Conservation (phyloP, 1,284 basidiomycete genomes). For the Anthracocystis walkeri region DNA sequence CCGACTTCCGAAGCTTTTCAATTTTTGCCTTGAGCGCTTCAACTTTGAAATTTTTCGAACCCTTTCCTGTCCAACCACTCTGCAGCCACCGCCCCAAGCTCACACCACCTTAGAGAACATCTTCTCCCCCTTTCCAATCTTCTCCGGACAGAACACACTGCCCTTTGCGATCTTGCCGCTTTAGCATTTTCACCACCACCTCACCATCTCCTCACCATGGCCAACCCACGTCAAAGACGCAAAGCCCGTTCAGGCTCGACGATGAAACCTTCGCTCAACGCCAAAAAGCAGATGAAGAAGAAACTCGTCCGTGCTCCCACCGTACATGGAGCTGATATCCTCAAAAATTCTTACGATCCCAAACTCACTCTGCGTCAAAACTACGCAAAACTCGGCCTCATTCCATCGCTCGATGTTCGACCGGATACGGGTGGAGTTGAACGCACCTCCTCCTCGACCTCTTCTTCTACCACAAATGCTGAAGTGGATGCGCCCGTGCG, state of each 20-base stretch:
- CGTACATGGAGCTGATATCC: slow-evolving; percentile 82
- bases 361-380: slow-evolving; percentile 92
- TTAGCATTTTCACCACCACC: not conserved
- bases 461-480: not conserved
- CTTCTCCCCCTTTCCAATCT: too few relatives aligned
- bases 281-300: slow-evolving; percentile 80
- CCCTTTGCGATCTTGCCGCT: too few relatives aligned
- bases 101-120: too few relatives aligned
- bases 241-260: slow-evolving; percentile 78
- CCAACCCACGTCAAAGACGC: slow-evolving; percentile 88
- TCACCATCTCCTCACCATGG: slow-evolving; percentile 74
- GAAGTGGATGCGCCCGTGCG: slow-evolving; percentile 53
- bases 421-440: slow-evolving; percentile 52
- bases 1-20: too few relatives aligned
- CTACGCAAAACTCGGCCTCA: slow-evolving; percentile 82
- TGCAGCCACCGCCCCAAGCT: too few relatives aligned
- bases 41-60: too few relatives aligned
- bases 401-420: slow-evolving; percentile 69
- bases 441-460: not conserved
- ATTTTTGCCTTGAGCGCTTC: too few relatives aligned
- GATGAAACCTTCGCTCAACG: slow-evolving; percentile 74
- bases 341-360: slow-evolving; percentile 89
- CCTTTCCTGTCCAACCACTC: too few relatives aligned
- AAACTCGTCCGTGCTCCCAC: slow-evolving; percentile 73
- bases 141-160: too few relatives aligned